phyloP scores from a whole-genome alignment of 2,329 filamentous ascomycete species.

The Rutstroemia sp. region DNA sequence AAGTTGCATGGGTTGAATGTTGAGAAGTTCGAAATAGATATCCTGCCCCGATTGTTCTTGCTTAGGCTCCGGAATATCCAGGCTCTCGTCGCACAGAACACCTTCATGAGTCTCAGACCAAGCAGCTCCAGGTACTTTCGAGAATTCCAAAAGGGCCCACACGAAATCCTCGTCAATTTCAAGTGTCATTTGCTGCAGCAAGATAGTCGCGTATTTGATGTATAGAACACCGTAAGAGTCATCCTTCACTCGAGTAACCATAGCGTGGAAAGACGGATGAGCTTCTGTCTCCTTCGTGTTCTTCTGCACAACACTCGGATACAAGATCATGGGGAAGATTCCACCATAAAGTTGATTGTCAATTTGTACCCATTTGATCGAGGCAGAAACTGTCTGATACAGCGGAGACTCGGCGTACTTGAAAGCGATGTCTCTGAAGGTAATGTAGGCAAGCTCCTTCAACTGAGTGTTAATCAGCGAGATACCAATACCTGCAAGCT shows the following conservation, averaged over 20 bases:
- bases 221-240: constrained; percentile 97
- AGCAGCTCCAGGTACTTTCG: constrained; percentile 82
- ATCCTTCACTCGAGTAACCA: constrained; percentile 92
- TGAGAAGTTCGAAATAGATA: constrained; percentile 95
- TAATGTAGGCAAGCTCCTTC: constrained; percentile 88
- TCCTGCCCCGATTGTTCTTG: constrained; percentile 80
- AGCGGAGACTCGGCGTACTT: constrained; percentile 89
- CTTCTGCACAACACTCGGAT: constrained; percentile 96
- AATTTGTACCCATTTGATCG: constrained; percentile 97
- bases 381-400: constrained; percentile 84
- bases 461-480: constrained; percentile 90
- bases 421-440: constrained; percentile 82
- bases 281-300: constrained; percentile 89
- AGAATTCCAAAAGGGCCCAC: constrained; percentile 89
- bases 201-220: constrained; percentile 92
- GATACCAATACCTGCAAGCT: constrained; percentile 82
- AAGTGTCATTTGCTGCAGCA: constrained; percentile 96
- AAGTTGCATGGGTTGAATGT: constrained; percentile 96
- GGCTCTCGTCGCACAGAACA: constrained; percentile 77
- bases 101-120: constrained; percentile 75
- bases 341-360: constrained; percentile 98
- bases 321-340: constrained; percentile 94
- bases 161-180: constrained; percentile 98
- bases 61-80: constrained; percentile 89
- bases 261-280: constrained; percentile 87